Percentiles rank a stretch among this genome's conserved stretches.
phyloP scores from a whole-genome alignment of 2,329 filamentous ascomycete species.

The Diaporthe sp. region DNA sequence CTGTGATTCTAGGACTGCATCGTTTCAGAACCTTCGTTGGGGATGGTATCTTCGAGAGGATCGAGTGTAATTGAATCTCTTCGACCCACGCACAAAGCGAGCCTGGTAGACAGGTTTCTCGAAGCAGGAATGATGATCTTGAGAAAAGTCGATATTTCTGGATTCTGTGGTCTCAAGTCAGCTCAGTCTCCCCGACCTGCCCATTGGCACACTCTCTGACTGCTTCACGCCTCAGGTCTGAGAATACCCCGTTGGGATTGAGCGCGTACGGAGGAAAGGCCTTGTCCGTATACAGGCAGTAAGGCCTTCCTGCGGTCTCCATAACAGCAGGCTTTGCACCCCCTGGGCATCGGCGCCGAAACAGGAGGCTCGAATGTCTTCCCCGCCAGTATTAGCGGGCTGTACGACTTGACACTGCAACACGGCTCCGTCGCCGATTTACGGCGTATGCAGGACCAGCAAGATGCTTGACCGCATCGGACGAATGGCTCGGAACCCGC shows the following conservation, averaged over 20 bases:
- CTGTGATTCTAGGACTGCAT: constrained; percentile 50
- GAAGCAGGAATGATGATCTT: not conserved
- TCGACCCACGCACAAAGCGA: constrained; percentile 52
- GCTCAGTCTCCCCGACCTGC: not conserved
- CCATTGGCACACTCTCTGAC: constrained; percentile 28
- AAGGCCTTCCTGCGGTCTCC: constrained; percentile 49
- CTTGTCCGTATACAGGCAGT: constrained; percentile 42
- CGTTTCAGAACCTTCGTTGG: constrained; percentile 52
- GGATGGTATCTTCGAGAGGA: constrained; percentile 56
- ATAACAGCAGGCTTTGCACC: constrained; percentile 56
- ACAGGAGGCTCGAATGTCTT: constrained; percentile 54
- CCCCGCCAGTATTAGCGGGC: constrained; percentile 53
- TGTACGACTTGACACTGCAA: constrained; percentile 54
- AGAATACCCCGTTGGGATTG: constrained; percentile 54
- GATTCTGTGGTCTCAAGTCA: constrained; percentile 47
- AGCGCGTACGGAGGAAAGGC: constrained; percentile 50
- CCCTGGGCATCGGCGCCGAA: constrained; percentile 54
- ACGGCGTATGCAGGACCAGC: constrained; percentile 41
- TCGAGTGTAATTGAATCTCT: constrained; percentile 54
- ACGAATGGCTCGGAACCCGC: constrained; percentile 44
- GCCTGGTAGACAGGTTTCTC: constrained; percentile 49
- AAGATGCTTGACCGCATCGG: constrained; percentile 44
- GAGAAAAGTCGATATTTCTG: constrained; percentile 57
- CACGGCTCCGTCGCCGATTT: constrained; percentile 37
- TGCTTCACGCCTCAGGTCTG: constrained; percentile 48